Evolutionary conservation across 805 yeast genomes (phyloP).

Genomic region (Saccharomycopsis fibuligera): DNA sequence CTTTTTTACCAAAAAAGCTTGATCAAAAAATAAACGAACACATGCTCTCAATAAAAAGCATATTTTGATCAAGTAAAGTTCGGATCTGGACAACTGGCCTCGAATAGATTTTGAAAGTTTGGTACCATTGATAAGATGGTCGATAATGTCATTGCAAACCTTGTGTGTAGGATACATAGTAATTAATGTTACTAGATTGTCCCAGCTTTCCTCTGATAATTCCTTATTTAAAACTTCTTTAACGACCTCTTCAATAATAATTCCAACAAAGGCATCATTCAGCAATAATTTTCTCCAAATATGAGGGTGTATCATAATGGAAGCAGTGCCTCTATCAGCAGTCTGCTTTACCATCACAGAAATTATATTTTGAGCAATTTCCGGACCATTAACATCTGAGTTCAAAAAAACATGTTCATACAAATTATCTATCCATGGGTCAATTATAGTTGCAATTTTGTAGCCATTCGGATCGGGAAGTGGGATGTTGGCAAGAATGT

Average conservation of each 20-base stretch:
- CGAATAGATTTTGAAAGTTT: constrained; percentile 40
- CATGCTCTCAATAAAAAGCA: constrained; percentile 59
- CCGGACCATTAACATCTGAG: constrained; percentile 44
- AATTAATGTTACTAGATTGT: constrained; percentile 53
- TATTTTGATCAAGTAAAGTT: constrained; percentile 63
- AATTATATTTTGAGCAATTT: constrained; percentile 51
- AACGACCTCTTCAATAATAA: constrained; percentile 67
- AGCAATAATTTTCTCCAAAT: constrained; percentile 55
- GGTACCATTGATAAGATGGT: constrained; percentile 49
- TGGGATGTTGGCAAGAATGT: constrained; percentile 38
- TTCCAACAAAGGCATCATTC: constrained; percentile 49
- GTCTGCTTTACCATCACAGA: constrained; percentile 58
- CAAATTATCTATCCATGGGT: constrained; percentile 74
- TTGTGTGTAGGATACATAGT: constrained; percentile 65
- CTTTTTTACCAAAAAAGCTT: constrained; percentile 51
- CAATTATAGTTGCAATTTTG: constrained; percentile 35
- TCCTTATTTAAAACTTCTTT: constrained; percentile 69
- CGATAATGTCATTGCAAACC: constrained; percentile 58
- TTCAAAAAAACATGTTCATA: constrained; percentile 46
- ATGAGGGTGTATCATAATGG: constrained; percentile 48
- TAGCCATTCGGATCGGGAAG: background rate
- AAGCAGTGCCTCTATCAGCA: constrained; percentile 38
- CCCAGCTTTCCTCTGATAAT: constrained; percentile 67
- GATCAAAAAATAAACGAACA: constrained; percentile 65
- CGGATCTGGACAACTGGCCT: constrained; percentile 37